phyloP scores from a whole-genome alignment of 768 basidiomycete genomes.

The Boletus edulis region DNA sequence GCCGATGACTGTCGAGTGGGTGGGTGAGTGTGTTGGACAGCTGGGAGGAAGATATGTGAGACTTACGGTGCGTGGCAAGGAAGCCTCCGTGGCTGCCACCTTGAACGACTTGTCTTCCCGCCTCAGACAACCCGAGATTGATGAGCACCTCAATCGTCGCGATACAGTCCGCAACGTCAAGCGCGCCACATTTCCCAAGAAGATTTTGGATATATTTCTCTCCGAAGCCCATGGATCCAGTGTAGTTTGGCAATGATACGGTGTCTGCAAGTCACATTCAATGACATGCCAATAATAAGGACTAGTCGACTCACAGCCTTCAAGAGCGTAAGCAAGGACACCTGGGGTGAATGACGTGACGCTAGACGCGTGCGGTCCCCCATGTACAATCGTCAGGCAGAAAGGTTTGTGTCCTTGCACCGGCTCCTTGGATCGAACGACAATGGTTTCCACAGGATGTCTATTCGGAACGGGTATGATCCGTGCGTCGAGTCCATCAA shows the following conservation, averaged over 20 bases:
- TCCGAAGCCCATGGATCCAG: constrained; percentile 65
- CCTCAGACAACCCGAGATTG: constrained; percentile 44
- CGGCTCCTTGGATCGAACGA: constrained; percentile 37
- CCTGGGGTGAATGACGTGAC: constrained; percentile 48
- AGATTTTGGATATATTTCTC: constrained; percentile 55
- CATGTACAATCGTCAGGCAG: constrained; percentile 56
- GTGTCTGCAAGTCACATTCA: constrained; percentile 40
- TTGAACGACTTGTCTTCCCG: constrained; percentile 51
- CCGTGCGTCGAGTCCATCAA: constrained; percentile 40
- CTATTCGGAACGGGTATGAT: constrained; percentile 51
- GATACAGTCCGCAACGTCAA: constrained; percentile 67
- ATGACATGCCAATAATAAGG: background rate
- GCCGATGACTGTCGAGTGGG: constrained; percentile 48
- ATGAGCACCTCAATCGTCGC: constrained; percentile 52
- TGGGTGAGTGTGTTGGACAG: background rate
- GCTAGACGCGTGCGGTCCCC: constrained; percentile 56
- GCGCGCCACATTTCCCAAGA: constrained; percentile 55
- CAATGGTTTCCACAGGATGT: constrained; percentile 52
- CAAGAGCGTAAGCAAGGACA: constrained; percentile 46
- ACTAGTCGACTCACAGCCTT: constrained; percentile 52
- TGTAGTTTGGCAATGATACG: constrained; percentile 62
- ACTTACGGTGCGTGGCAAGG: constrained; percentile 55
- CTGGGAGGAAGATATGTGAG: background rate
- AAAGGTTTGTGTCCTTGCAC: constrained; percentile 31
- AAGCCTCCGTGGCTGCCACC: constrained; percentile 78